A percentile compares a stretch with the other conserved stretches of the same genome.
These are phyloP conservation scores for Haplosporangium gracile DNA, from an alignment of 192 early-diverging fungal genomes.

Conservation along the genomic window DNA sequence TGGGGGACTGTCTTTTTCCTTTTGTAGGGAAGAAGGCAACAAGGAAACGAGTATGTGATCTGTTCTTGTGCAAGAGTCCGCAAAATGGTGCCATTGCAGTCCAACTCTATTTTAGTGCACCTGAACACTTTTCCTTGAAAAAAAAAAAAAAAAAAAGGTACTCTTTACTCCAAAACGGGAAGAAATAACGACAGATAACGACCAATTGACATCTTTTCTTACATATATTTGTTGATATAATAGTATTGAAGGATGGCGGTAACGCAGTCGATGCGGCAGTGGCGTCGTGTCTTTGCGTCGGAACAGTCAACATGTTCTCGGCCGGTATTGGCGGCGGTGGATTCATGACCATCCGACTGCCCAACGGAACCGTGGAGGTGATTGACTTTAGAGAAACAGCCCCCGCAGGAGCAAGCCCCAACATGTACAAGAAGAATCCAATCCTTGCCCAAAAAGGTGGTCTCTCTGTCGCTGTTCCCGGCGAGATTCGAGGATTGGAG, in stretches of 20 bases:
- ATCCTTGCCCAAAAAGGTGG: conserved; percentile 78
- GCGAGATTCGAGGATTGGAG: conserved; percentile 91
- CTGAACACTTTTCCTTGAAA: neutral
- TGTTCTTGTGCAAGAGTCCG: neutral
- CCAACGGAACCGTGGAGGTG: conserved; percentile 70
- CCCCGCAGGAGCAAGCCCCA: conserved; percentile 73
- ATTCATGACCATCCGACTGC: conserved; percentile 86
- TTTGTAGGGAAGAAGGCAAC: neutral
- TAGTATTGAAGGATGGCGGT: conserved; percentile 86
- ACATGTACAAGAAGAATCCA: conserved; percentile 88
- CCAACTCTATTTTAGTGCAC: neutral
- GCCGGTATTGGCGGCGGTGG: conserved; percentile 96
- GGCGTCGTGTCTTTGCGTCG: conserved; percentile 88
- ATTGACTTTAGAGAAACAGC: conserved; percentile 94
- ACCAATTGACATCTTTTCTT: neutral
- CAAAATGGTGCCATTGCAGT: neutral
- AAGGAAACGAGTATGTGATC: neutral
- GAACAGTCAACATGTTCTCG: conserved; percentile 89
- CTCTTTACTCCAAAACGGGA: neutral
- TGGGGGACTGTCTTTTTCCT: no score
- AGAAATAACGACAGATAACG: neutral
- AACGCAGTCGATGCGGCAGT: conserved; percentile 92
- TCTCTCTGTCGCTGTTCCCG: conserved; percentile 83
- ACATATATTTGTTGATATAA: neutral
- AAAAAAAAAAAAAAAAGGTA: neutral